Conservation (phyloP, 2,329 filamentous ascomycete genomes). For the Drechslerella coelobrocha region DNA sequence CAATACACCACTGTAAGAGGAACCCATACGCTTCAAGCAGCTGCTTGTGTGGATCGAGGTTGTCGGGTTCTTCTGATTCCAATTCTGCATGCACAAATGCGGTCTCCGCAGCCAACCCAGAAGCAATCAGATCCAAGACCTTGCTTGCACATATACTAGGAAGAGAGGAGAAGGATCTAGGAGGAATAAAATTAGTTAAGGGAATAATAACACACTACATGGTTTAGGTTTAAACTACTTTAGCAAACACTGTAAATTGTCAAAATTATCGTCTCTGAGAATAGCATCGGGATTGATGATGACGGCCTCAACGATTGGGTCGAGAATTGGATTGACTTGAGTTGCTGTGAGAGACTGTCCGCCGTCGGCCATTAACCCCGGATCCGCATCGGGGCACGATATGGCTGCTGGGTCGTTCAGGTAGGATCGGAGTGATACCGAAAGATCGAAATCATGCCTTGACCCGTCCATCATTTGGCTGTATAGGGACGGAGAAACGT, state of each 20-base stretch:
- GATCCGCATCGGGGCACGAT: conserved; percentile 82
- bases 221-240: conserved; percentile 69
- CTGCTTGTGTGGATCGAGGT: conserved; percentile 84
- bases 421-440: conserved; percentile 94
- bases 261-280: conserved; percentile 77
- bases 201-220: background rate
- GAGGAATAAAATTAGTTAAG: background rate
- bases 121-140: conserved; percentile 87
- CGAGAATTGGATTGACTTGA: conserved; percentile 82
- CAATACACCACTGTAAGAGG: conserved; percentile 91
- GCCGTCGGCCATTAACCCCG: conserved; percentile 78
- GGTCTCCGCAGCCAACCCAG: conserved; percentile 81
- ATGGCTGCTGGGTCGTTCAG: conserved; percentile 89
- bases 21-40: conserved; percentile 94
- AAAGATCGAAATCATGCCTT: conserved; percentile 79
- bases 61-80: conserved; percentile 89
- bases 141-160: conserved; percentile 86
- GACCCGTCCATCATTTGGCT: conserved; percentile 15
- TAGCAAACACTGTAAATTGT: conserved; percentile 92
- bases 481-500: background rate
- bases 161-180: conserved; percentile 78
- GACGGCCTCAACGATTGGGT: conserved; percentile 89
- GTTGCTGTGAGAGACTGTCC: conserved; percentile 82
- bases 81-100: conserved; percentile 85
- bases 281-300: conserved; percentile 91